Conservation (phyloP, 352 stramenopile genomes). For the Phytophthora chlamydospora region DNA sequence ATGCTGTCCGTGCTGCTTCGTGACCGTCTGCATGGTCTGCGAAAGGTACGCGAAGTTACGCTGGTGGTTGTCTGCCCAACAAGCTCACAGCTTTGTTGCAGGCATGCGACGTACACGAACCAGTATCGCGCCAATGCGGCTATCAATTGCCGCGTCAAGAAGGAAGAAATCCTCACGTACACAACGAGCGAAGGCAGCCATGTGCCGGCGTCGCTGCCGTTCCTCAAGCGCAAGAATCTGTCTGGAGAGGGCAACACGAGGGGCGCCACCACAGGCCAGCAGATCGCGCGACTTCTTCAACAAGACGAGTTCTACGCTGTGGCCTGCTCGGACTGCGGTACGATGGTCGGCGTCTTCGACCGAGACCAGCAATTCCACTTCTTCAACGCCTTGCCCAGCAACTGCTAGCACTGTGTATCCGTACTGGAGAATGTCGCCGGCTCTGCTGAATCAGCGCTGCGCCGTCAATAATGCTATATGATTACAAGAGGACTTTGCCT, state of each 20-base stretch:
- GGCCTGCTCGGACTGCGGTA: conserved; percentile 76
- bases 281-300: conserved; percentile 38
- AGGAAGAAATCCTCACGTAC: conserved; percentile 71
- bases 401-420: conserved; percentile 31
- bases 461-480: conserved; percentile 17
- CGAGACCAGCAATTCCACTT: conserved; percentile 69
- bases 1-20: conserved; percentile 83
- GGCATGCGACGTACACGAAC: conserved; percentile 68
- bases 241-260: conserved; percentile 12
- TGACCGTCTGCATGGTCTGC: conserved; percentile 80
- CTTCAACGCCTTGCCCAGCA: conserved; percentile 80
- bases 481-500: conserved; percentile 20
- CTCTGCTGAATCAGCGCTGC: conserved; percentile 6
- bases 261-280: conserved; percentile 16
- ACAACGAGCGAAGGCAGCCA: conserved; percentile 22
- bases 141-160: conserved; percentile 80
- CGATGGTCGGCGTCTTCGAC: conserved; percentile 75
- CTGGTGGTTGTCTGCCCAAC: not conserved
- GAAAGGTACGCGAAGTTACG: conserved; percentile 43
- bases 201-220: conserved; percentile 29
- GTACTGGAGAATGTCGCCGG: not conserved
- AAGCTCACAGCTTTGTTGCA: conserved; percentile 17
- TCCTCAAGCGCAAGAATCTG: conserved; percentile 48
- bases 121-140: conserved; percentile 68
- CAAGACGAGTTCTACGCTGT: conserved; percentile 73